phyloP scores from a whole-genome alignment of 176 grass and related monocot species.

The Areca catechu region DNA sequence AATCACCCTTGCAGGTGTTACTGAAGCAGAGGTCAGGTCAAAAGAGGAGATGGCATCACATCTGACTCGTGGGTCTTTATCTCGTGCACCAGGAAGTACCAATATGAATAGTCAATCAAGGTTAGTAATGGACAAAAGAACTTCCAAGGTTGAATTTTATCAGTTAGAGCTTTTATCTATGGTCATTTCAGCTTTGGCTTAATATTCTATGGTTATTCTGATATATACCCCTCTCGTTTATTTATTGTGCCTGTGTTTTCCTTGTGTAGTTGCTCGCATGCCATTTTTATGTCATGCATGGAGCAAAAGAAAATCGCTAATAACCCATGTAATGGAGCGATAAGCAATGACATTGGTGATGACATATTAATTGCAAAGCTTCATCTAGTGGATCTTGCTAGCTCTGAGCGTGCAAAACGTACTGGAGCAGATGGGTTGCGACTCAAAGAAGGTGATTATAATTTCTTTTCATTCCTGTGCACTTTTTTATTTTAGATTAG shows the following conservation, averaged over 20 bases:
- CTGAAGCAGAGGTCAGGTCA: conserved; percentile 72
- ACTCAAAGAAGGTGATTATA: conserved; percentile 65
- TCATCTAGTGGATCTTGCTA: conserved; percentile 83
- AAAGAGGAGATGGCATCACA: conserved; percentile 91
- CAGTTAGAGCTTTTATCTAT: too few species aligned
- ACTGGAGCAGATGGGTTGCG: conserved; percentile 62
- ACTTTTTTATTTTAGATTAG: neutral
- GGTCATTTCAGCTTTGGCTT: too few species aligned
- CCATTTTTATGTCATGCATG: conserved; percentile 62
- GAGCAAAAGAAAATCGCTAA: conserved; percentile 58
- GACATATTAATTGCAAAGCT: conserved; percentile 63
- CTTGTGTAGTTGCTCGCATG: conserved; percentile 65
- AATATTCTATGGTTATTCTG: too few species aligned
- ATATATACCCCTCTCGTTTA: neutral
- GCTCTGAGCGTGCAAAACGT: conserved; percentile 79
- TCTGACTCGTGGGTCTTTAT: conserved; percentile 57
- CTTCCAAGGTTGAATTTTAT: neutral
- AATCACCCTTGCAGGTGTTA: conserved; percentile 86
- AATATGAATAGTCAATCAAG: conserved; percentile 57
- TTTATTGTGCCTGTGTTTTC: neutral
- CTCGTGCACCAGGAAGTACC: conserved; percentile 76
- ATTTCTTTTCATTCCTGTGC: neutral
- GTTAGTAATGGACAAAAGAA: conserved; percentile 8
- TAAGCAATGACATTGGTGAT: conserved; percentile 32
- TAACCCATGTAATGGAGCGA: conserved; percentile 14